Evolutionary conservation across 768 basidiomycete genomes (phyloP).

Genomic region (Tylopilus cervinicoccineus): DNA sequence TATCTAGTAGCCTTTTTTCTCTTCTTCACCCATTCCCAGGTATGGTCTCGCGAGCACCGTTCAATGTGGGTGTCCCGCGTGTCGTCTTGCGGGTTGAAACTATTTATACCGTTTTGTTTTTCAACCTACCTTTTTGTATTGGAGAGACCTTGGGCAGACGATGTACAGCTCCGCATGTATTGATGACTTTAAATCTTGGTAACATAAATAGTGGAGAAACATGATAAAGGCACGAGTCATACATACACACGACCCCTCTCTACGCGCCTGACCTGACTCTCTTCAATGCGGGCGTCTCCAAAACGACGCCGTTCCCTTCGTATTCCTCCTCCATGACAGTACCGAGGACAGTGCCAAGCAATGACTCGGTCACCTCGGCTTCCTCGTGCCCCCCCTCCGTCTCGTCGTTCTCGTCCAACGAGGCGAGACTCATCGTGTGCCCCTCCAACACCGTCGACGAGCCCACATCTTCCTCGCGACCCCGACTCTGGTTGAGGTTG

Average conservation of each 20-base stretch:
- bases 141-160: constrained; percentile 6
- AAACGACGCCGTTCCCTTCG: constrained; percentile 15
- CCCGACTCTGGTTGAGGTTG: constrained; percentile 5
- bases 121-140: constrained; percentile 8
- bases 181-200: constrained; percentile 21
- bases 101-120: constrained; percentile 28
- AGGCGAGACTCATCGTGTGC: constrained; percentile 14
- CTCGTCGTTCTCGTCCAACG: constrained; percentile 42
- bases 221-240: background rate
- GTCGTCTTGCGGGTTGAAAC: constrained; percentile 8
- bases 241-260: background rate
- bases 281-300: constrained; percentile 26
- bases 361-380: constrained; percentile 7
- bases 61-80: background rate
- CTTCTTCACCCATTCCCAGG: constrained; percentile 4
- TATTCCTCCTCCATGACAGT: constrained; percentile 32
- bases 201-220: constrained; percentile 4
- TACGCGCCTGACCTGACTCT: constrained; percentile 14
- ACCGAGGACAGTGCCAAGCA: constrained; percentile 7
- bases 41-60: constrained; percentile 8
- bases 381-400: constrained; percentile 23
- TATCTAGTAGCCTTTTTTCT: constrained; percentile 25
- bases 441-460: constrained; percentile 11
- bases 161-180: constrained; percentile 22
- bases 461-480: constrained; percentile 14